Percentiles rank a stretch among this genome's conserved stretches.
Conservation (phyloP, 345 rosid species). For the Populus euphratica region DNA sequence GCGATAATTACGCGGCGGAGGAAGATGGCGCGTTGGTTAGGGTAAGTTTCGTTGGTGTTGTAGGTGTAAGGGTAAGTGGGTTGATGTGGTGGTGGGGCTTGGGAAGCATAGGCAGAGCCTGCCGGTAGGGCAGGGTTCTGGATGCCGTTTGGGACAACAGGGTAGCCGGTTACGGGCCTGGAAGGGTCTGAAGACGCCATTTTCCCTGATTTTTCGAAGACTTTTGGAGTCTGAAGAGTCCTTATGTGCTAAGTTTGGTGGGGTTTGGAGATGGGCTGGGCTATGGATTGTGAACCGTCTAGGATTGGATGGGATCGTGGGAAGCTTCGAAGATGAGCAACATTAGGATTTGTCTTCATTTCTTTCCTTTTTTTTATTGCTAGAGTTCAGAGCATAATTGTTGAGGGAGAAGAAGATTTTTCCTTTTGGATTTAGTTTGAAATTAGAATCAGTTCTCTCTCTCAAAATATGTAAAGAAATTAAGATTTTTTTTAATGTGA, state of each 20-base stretch:
- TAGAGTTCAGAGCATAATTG: too few species aligned
- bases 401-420: too few species aligned
- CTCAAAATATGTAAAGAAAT: too few species aligned
- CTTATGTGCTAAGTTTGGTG: background rate
- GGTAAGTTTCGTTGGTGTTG: slow-evolving; percentile 23
- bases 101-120: background rate
- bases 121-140: slow-evolving; percentile 3
- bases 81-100: slow-evolving; percentile 23
- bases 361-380: too few species aligned
- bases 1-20: slow-evolving; percentile 48
- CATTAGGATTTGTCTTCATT: too few species aligned
- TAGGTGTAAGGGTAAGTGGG: slow-evolving; percentile 25
- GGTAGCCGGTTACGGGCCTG: slow-evolving; percentile 22
- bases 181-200: slow-evolving; percentile 5
- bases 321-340: background rate
- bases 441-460: too few species aligned
- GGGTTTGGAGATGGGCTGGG: background rate
- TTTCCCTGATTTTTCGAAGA: background rate
- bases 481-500: too few species aligned
- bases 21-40: slow-evolving; percentile 41
- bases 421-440: too few species aligned
- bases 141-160: background rate
- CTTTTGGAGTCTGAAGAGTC: background rate
- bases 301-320: background rate
- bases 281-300: background rate